A percentile compares a stretch with the other conserved stretches of the same genome.
Evolutionary conservation across 2,329 filamentous ascomycete genomes (phyloP).

Genomic region (Bipolaris oryzae): DNA sequence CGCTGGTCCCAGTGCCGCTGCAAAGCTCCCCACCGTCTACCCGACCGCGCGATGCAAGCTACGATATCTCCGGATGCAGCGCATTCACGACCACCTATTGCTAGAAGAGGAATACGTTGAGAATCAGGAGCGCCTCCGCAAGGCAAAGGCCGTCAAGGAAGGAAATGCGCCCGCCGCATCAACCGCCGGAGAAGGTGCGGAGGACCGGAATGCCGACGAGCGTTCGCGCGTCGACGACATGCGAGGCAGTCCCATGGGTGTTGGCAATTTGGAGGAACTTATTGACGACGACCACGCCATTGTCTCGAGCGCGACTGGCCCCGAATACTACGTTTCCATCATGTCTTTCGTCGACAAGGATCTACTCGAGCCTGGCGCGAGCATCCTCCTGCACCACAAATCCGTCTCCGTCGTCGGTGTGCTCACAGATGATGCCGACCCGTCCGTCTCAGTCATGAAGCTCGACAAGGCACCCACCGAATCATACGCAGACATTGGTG

Average conservation of each 20-base stretch:
- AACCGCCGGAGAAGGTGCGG: constrained; percentile 71
- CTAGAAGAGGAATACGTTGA: constrained; percentile 99
- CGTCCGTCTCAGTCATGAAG: constrained; percentile 97
- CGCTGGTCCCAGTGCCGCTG: constrained; percentile 88
- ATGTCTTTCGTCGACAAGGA: constrained; percentile 99
- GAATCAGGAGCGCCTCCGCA: constrained; percentile 95
- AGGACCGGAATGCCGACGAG: constrained; percentile 92
- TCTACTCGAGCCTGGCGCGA: constrained; percentile 92
- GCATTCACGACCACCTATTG: constrained; percentile 94
- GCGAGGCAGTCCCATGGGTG: constrained; percentile 97
- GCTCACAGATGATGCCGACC: constrained; percentile 93
- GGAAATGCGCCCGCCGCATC: constrained; percentile 62
- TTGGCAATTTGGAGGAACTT: constrained; percentile 96
- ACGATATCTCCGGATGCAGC: constrained; percentile 95
- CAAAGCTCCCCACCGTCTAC: constrained; percentile 92
- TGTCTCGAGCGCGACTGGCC: constrained; percentile 94
- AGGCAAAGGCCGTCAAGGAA: constrained; percentile 71
- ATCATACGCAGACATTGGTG: constrained; percentile 98
- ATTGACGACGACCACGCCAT: constrained; percentile 99
- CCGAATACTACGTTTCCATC: constrained; percentile 99
- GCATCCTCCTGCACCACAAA: constrained; percentile 95
- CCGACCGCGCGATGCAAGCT: constrained; percentile 98
- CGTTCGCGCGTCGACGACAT: constrained; percentile 95
- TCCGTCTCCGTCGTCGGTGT: constrained; percentile 97
- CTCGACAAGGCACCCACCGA: constrained; percentile 98